These are phyloP conservation scores for Daucus carota DNA, from an alignment of 129 eudicot genomes.

Conservation along the genomic window DNA sequence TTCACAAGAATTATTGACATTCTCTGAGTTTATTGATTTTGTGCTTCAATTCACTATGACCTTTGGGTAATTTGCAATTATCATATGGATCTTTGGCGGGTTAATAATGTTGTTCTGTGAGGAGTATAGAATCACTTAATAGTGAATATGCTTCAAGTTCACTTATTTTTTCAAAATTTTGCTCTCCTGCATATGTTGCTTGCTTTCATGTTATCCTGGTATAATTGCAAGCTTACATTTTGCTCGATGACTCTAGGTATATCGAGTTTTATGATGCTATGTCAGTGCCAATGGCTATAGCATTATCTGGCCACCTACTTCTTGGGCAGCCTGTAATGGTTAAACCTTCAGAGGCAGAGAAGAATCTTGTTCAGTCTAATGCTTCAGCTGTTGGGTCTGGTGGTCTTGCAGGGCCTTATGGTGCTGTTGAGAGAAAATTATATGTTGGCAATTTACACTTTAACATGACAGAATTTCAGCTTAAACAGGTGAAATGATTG, in stretches of 20 bases:
- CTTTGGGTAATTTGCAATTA: not conserved
- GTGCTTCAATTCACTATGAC: not conserved
- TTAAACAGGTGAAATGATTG: conserved; percentile 52
- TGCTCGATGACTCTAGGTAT: conserved; percentile 35
- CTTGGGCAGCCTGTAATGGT: conserved; percentile 94
- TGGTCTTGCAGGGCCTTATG: conserved; percentile 69
- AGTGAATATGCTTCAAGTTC: not conserved
- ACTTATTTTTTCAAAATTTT: not conserved
- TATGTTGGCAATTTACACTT: conserved; percentile 95
- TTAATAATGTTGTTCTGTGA: not conserved
- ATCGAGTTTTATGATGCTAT: conserved; percentile 72
- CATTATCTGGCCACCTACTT: conserved; percentile 78
- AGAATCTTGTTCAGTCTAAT: conserved; percentile 87
- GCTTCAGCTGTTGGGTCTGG: conserved; percentile 60
- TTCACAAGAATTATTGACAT: not conserved
- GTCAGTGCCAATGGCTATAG: conserved; percentile 93
- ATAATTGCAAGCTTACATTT: conserved; percentile 5
- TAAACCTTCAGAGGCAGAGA: conserved; percentile 93
- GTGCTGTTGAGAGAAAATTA: conserved; percentile 84
- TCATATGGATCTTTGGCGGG: not conserved
- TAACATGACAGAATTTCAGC: conserved; percentile 90
- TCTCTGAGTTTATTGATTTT: not conserved
- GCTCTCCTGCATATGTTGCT: not conserved
- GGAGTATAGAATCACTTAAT: not conserved
- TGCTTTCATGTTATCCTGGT: not conserved